These are phyloP conservation scores for Cyclocybe aegerita DNA, from an alignment of 768 basidiomycete genomes.

Conservation along the genomic window DNA sequence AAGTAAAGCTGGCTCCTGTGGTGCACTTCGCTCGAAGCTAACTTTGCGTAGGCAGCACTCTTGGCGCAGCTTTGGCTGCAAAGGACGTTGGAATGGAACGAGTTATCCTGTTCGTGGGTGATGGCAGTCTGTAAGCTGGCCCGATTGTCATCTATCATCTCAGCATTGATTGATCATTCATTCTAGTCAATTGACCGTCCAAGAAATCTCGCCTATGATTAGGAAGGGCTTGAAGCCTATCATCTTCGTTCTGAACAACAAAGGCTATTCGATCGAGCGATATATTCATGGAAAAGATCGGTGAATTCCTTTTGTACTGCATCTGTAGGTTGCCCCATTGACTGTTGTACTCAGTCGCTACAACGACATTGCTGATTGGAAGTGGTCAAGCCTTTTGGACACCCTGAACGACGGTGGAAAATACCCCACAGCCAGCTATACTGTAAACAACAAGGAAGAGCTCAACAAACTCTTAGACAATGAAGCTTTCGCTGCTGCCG, in stretches of 20 bases:
- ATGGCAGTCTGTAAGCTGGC: constrained; percentile 68
- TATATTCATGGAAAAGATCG: constrained; percentile 64
- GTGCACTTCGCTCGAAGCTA: neutral
- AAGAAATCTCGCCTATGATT: constrained; percentile 87
- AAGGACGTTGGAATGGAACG: constrained; percentile 59
- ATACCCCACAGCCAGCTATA: constrained; percentile 54
- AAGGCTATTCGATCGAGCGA: constrained; percentile 87
- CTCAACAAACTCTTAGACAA: constrained; percentile 68
- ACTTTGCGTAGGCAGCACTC: constrained; percentile 46
- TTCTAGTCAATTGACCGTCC: constrained; percentile 72
- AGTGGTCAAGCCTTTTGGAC: constrained; percentile 64
- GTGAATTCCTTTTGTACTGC: constrained; percentile 23
- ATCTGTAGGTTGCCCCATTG: neutral
- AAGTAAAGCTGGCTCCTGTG: constrained; percentile 17
- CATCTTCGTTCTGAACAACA: constrained; percentile 80
- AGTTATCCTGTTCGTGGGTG: constrained; percentile 83
- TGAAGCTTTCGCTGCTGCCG: constrained; percentile 55
- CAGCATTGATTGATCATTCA: constrained; percentile 2
- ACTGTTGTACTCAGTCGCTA: constrained; percentile 53
- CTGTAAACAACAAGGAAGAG: constrained; percentile 64
- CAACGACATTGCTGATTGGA: constrained; percentile 86
- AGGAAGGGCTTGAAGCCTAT: constrained; percentile 72
- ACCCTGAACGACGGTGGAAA: constrained; percentile 48
- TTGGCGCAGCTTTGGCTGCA: constrained; percentile 83
- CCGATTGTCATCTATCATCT: constrained; percentile 2